Base-by-base conservation (phyloP, 23 red algal genomes). In the Gracilaria domingensis region DNA sequence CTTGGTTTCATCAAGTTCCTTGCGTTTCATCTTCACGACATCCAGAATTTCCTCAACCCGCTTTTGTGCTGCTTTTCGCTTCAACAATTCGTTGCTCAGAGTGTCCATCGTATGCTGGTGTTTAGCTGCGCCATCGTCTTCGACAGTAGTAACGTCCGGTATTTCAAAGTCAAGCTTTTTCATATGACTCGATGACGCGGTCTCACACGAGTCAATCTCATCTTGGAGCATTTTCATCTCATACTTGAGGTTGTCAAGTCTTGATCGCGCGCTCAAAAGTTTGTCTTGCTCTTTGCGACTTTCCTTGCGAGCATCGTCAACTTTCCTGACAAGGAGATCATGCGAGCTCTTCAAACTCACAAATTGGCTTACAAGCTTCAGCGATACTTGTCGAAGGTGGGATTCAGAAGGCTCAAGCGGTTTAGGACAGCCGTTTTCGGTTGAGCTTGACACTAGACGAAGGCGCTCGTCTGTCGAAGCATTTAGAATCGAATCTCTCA, bases 161-260 rank as follows among this genome's bases (percentile, higher is more conserved):
- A 62, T 28, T 17, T 30, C 6, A 8, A 83, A 11, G 16, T 83
- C 28, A 11, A 45, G 53, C n/a, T 42, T 65, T 49, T 83, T 58
- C 80, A 59, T 42, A 30, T 59, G 51, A 55, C 51, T 55, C 1
- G 51, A 55, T 17, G 51, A 55, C 23, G 40, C 72, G 6, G 40
- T 49, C 50, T 50, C 72, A 35, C 72, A 77, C n/a, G 38, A 35
- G 4, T 77, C 25, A 49, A 87, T 74, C 59, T 87, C 66, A 28
- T 56, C 62, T 49, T 74, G 62, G 13, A 87, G 66, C 83, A 87
- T 87, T 65, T 74, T 56, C 50, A 38, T 70, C 83, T 74, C 62
- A 32, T 87, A 87, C 66, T 71, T 74, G 4, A 87, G 61, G 38
- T 87, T 87, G 13, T 87, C 62, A 55, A 87, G 64, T 60, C 59